phyloP scores from a whole-genome alignment of 2,329 filamentous ascomycete species.

The Fusarium lateritium region DNA sequence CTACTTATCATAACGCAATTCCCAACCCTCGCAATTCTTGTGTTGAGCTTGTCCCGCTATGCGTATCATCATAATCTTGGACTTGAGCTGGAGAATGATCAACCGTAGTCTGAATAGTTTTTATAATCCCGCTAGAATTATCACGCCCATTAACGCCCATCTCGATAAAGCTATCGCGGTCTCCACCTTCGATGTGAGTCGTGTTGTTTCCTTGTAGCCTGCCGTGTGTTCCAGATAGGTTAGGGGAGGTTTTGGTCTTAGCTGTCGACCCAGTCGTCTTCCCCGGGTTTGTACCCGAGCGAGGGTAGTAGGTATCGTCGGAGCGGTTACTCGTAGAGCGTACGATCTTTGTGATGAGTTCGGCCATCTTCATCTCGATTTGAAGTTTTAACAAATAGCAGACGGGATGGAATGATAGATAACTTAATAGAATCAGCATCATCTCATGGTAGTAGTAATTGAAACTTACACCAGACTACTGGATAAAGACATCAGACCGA shows the following conservation, averaged over 20 bases:
- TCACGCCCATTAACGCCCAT: not conserved
- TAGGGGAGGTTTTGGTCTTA: not conserved
- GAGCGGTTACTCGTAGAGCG: slow-evolving; percentile 5
- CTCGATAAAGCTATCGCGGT: slow-evolving; percentile 18
- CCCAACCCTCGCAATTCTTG: not conserved
- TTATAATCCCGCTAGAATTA: slow-evolving; percentile 31
- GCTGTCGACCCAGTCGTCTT: not conserved
- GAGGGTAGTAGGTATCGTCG: slow-evolving; percentile 26
- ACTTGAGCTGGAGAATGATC: slow-evolving; percentile 3
- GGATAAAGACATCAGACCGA: slow-evolving; percentile 50
- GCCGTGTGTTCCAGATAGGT: slow-evolving; percentile 1
- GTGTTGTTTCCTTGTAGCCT: slow-evolving; percentile 7
- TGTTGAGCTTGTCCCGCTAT: slow-evolving; percentile 37
- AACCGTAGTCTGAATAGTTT: slow-evolving; percentile 43
- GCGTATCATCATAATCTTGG: slow-evolving; percentile 10
- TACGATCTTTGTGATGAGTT: slow-evolving; percentile 59
- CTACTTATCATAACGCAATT: not conserved
- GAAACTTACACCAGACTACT: slow-evolving; percentile 47
- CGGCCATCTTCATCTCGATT: slow-evolving; percentile 67
- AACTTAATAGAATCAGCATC: slow-evolving; percentile 33
- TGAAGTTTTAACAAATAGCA: slow-evolving; percentile 65
- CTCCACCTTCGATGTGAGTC: slow-evolving; percentile 20
- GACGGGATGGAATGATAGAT: slow-evolving; percentile 59
- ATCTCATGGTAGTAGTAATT: accelerated
- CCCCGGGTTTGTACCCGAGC: slow-evolving; percentile 3